Evolutionary conservation across 225 moss, liverwort and hornwort genomes (phyloP).

Genomic region (Polytrichum formosum): DNA sequence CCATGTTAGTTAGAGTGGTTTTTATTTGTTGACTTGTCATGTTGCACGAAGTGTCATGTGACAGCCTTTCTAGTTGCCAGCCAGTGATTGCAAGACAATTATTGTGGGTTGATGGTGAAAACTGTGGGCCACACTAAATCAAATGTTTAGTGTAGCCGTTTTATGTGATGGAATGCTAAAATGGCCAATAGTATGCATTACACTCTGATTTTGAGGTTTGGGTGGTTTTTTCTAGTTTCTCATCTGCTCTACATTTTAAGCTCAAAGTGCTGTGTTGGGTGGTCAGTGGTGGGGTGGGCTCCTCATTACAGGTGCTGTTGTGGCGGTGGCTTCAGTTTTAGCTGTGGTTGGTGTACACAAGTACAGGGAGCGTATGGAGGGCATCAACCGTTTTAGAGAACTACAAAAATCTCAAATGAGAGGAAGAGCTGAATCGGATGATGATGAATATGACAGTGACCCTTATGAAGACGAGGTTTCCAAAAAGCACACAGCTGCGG

Average conservation of each 20-base stretch:
- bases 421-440: slow-evolving; percentile 56
- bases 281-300: slow-evolving; percentile 65
- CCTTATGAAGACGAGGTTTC: slow-evolving; percentile 55
- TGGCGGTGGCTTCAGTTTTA: slow-evolving; percentile 24
- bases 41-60: too few relatives aligned
- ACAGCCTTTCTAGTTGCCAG: too few relatives aligned
- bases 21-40: too few relatives aligned
- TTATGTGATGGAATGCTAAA: too few relatives aligned
- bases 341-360: slow-evolving; percentile 22
- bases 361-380: slow-evolving; percentile 44
- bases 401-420: slow-evolving; percentile 63
- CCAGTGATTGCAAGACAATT: too few relatives aligned
- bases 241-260: not conserved
- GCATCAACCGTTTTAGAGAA: slow-evolving; percentile 46
- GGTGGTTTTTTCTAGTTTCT: not conserved
- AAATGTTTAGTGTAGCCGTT: too few relatives aligned
- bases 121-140: too few relatives aligned
- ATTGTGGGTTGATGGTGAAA: too few relatives aligned
- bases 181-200: too few relatives aligned
- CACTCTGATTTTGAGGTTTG: not conserved
- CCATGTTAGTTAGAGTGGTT: too few relatives aligned
- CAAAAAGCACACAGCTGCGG: slow-evolving; percentile 13
- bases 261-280: slow-evolving; percentile 17
- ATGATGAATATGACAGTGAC: slow-evolving; percentile 59
- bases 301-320: slow-evolving; percentile 48